phyloP scores from a whole-genome alignment of 176 grass and related monocot species.

The Musa itinerans region DNA sequence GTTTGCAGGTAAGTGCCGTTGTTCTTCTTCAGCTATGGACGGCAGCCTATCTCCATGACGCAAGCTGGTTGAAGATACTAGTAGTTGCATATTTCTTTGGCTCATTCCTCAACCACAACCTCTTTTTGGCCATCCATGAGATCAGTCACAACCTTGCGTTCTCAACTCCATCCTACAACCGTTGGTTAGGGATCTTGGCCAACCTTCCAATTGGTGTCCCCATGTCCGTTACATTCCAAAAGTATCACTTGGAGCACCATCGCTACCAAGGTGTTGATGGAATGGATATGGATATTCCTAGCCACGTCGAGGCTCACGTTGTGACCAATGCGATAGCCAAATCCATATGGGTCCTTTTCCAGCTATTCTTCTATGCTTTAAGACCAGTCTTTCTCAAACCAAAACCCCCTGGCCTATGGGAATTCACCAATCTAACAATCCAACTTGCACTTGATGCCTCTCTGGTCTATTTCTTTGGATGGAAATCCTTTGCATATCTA shows the following conservation, averaged over 20 bases:
- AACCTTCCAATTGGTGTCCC: conserved; percentile 91
- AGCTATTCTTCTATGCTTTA: conserved; percentile 88
- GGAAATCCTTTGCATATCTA: conserved; percentile 63
- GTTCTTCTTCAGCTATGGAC: conserved; percentile 79
- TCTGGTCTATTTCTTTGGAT: conserved; percentile 50
- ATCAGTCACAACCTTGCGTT: conserved; percentile 98
- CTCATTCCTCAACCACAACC: conserved; percentile 93
- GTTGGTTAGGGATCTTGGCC: conserved; percentile 86
- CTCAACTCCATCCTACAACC: conserved; percentile 58
- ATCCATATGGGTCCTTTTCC: conserved; percentile 70
- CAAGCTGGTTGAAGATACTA: conserved; percentile 72
- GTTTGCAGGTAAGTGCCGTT: conserved; percentile 53
- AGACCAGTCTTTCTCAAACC: conserved; percentile 77
- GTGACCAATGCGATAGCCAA: conserved; percentile 56
- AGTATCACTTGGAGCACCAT: conserved; percentile 96
- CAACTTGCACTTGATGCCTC: conserved; percentile 48
- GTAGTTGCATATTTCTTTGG: conserved; percentile 79
- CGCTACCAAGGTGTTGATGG: conserved; percentile 90
- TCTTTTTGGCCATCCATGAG: conserved; percentile 92
- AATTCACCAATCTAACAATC: conserved; percentile 64
- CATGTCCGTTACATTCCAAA: conserved; percentile 95
- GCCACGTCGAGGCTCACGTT: conserved; percentile 28
- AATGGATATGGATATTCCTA: conserved; percentile 88
- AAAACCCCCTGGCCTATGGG: conserved; percentile 75
- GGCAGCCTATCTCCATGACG: conserved; percentile 38